phyloP scores from a whole-genome alignment of 2,329 filamentous ascomycete genomes.

The Claviceps digitariae region DNA sequence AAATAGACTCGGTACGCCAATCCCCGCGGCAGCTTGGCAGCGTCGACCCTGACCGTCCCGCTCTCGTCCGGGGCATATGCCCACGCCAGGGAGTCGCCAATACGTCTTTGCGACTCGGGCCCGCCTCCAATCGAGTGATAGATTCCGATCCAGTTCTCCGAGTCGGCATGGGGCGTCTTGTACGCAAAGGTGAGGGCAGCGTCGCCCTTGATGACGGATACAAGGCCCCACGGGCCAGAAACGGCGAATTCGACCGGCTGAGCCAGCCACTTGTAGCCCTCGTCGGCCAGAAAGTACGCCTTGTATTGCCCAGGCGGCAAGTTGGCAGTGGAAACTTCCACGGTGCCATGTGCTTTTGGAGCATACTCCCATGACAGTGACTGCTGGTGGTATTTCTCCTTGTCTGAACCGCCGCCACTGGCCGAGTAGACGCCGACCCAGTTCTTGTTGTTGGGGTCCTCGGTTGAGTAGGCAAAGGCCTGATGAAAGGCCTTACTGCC shows the following conservation, averaged over 20 bases:
- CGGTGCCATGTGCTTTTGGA: slow-evolving; percentile 11
- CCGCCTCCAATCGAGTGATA: slow-evolving; percentile 21
- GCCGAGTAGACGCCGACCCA: slow-evolving; percentile 24
- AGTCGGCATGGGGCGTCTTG: slow-evolving; percentile 14
- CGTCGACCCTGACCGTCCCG: slow-evolving; percentile 16
- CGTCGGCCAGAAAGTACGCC: slow-evolving; percentile 20
- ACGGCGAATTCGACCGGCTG: slow-evolving; percentile 17
- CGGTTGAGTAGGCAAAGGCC: slow-evolving; percentile 17
- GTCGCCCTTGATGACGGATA: slow-evolving; percentile 4
- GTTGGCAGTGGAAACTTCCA: slow-evolving; percentile 11
- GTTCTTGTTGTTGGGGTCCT: slow-evolving; percentile 15
- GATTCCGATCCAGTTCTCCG: slow-evolving; percentile 25
- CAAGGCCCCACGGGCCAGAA: slow-evolving; percentile 6
- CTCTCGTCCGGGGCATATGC: slow-evolving; percentile 15
- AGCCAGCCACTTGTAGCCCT: slow-evolving; percentile 21
- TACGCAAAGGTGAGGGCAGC: slow-evolving; percentile 22
- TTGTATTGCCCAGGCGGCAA: slow-evolving; percentile 18
- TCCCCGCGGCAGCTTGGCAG: slow-evolving; percentile 14
- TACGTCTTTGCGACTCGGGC: slow-evolving; percentile 18
- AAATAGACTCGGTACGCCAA: slow-evolving; percentile 22
- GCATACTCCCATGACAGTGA: slow-evolving; percentile 21
- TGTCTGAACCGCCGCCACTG: slow-evolving; percentile 17
- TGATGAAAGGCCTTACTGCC: background rate
- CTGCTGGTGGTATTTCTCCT: slow-evolving; percentile 13
- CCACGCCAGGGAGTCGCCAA: slow-evolving; percentile 20